Base-by-base conservation (phyloP, 768 basidiomycete species). In the Mrakia hoshinonis region DNA sequence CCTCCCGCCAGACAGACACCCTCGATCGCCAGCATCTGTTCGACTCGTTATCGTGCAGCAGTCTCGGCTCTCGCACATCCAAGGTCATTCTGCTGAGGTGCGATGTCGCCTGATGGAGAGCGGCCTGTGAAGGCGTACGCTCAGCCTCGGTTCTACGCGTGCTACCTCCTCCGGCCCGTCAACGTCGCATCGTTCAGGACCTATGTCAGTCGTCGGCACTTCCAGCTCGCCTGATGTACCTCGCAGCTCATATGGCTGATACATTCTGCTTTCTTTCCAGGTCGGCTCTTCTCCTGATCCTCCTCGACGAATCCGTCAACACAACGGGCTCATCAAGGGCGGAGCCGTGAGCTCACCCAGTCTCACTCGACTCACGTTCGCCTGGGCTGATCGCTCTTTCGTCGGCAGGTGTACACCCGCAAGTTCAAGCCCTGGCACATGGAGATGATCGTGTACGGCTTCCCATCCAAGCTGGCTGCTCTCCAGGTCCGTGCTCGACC, bases 371-470 rank as follows among this genome's bases (percentile, higher is more conserved):
- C 20, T 24, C 24, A 5, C 26, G 73, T 70, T 67, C 54, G 43
- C 13, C 67, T 62, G 54, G 68, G 67, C 43, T 67, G 76, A 69
- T 69, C 46, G 55, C 7, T 34, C 0, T 26, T 26, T 47, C 20
- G 4, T 38, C 34, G 15, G 43, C 26, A 69, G 70, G 51, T 47
- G 18, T 66, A 72, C 51, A 79, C 78, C 2, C 68, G 68, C 10
- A 67, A 67, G 20, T 68, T 69, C 9, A 66, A 77, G 39, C 78
- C 78, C 1, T 79, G 78, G 82, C 77, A 81, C 68, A 91, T 92
- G 89, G 86, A 88, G 71, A 87, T 91, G 87, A 87, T 91, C 47
- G 87, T 91, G 1, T 84, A 89, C 77, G 91, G 90, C 5, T 91
- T 92, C 75, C 89, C 90, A 0, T 89, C 87, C 69, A 86, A 85